These are phyloP conservation scores for Spencermartinsiella ligniputridi DNA, from an alignment of 1,139 yeast species.

Conservation along the genomic window DNA sequence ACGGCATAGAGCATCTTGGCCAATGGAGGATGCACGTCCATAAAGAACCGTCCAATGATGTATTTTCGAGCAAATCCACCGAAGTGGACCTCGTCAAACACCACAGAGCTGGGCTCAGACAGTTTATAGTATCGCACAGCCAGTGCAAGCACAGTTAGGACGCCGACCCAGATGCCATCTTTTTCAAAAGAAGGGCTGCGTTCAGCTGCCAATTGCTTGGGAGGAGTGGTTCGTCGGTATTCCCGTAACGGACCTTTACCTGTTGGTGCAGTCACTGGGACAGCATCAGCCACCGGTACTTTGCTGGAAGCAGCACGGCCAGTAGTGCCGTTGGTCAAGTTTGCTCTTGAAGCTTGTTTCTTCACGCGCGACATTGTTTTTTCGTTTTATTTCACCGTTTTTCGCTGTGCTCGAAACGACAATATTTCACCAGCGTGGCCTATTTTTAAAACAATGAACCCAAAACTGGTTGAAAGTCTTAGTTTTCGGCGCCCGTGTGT, in stretches of 20 bases:
- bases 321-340: no score
- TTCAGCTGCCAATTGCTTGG: conserved; percentile 34
- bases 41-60: conserved; percentile 66
- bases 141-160: conserved; percentile 51
- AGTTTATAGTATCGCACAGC: conserved; percentile 59
- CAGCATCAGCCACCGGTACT: no score
- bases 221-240: conserved; percentile 43
- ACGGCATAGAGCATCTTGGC: conserved; percentile 89
- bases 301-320: no score
- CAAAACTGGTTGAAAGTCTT: no score
- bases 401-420: no score
- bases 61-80: conserved; percentile 67
- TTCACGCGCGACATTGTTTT: neutral
- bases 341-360: neutral
- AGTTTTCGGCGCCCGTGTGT: no score
- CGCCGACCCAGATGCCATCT: conserved; percentile 38
- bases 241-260: conserved; percentile 24
- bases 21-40: conserved; percentile 97
- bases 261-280: neutral
- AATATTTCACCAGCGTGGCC: no score
- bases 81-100: conserved; percentile 81
- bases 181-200: conserved; percentile 26
- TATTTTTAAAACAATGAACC: no score
- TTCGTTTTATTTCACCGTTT: no score
- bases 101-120: conserved; percentile 71